Percentiles rank a stretch among this genome's conserved stretches.
Evolutionary conservation across 2,329 filamentous ascomycete genomes (phyloP).

Genomic region (Fusarium decemcellulare): DNA sequence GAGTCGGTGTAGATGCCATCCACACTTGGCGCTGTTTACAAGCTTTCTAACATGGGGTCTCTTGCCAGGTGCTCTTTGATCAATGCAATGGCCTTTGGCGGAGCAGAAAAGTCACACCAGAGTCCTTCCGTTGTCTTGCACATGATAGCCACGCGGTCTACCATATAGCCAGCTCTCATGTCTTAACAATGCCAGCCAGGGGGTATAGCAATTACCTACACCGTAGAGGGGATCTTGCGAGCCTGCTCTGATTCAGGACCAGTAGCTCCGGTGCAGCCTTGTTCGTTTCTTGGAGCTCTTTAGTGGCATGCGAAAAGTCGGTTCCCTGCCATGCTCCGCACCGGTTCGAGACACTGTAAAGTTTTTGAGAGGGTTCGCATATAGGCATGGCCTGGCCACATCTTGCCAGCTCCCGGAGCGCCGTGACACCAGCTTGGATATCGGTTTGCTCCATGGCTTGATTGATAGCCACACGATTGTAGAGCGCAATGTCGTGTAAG

Average conservation of each 20-base stretch:
- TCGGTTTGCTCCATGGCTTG: background rate
- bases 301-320: background rate
- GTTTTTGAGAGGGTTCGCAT: slow-evolving; percentile 1
- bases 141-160: slow-evolving; percentile 8
- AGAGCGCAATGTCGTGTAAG: slow-evolving; percentile 6
- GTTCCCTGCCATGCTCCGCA: slow-evolving; percentile 14
- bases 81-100: too few relatives aligned
- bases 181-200: fast-evolving
- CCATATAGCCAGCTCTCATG: background rate
- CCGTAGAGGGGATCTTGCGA: background rate
- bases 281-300: background rate
- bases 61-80: too few relatives aligned
- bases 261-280: background rate
- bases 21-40: too few relatives aligned
- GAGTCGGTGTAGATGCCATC: too few relatives aligned
- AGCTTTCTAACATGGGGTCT: too few relatives aligned
- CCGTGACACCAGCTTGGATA: background rate
- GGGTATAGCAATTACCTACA: background rate
- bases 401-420: background rate
- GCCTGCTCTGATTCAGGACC: background rate
- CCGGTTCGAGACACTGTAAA: slow-evolving; percentile 18
- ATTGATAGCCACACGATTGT: background rate
- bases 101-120: too few relatives aligned
- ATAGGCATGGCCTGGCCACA: slow-evolving; percentile 8
- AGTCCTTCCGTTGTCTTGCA: slow-evolving; percentile 3